phyloP scores from a whole-genome alignment of 176 grass and related monocot genomes.

The Zoysia japonica region DNA sequence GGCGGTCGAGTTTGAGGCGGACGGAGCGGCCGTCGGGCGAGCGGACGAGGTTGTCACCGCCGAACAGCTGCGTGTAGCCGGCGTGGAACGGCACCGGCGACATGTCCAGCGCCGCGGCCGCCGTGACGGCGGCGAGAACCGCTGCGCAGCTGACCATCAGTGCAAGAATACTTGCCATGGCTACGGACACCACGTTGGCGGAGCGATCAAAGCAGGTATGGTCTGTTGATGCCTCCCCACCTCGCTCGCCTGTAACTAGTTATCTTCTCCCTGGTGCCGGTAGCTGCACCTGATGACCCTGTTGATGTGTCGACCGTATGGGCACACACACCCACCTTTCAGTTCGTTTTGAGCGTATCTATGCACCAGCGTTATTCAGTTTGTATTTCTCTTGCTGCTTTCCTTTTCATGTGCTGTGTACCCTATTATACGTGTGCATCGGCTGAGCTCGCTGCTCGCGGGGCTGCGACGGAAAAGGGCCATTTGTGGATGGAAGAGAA shows the following conservation, averaged over 20 bases:
- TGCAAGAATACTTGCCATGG: neutral
- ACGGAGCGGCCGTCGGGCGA: constrained; percentile 51
- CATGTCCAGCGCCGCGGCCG: constrained; percentile 32
- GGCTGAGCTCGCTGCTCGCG: neutral
- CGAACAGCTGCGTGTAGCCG: constrained; percentile 66
- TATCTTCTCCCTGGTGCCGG: neutral
- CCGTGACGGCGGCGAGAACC: constrained; percentile 1
- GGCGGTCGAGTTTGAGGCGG: constrained; percentile 62
- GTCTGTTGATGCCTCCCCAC: neutral
- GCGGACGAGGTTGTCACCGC: constrained; percentile 62
- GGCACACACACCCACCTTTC: neutral
- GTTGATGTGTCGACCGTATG: neutral
- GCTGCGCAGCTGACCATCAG: neutral
- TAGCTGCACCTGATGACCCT: neutral
- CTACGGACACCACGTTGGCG: neutral
- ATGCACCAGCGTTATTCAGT: neutral
- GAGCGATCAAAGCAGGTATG: neutral
- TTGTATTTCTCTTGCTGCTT: neutral
- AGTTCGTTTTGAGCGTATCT: neutral
- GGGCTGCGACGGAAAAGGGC: neutral
- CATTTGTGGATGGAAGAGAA: neutral
- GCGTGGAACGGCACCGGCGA: constrained; percentile 57
- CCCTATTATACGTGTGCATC: neutral
- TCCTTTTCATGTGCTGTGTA: neutral
- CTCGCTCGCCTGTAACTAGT: neutral